These are phyloP conservation scores for Arachnopeziza araneosa DNA, from an alignment of 2,329 filamentous ascomycete genomes.

Conservation along the genomic window DNA sequence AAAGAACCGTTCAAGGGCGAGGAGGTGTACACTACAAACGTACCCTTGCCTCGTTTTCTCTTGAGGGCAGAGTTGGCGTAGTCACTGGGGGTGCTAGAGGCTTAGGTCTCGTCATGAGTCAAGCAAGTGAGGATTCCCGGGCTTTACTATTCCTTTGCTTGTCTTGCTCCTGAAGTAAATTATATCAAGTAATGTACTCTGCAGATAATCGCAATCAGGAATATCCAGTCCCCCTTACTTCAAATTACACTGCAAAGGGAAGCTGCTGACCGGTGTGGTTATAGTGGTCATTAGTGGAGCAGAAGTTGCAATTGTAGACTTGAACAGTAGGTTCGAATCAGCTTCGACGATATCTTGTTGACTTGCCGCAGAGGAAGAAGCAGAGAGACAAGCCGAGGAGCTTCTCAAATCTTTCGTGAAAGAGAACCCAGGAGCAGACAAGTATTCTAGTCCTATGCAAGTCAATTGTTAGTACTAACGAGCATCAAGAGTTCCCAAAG, in stretches of 20 bases:
- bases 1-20: slow-evolving; percentile 64
- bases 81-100: slow-evolving; percentile 89
- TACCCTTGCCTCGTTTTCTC: slow-evolving; percentile 77
- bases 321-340: slow-evolving; percentile 65
- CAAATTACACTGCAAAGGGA: too few relatives aligned
- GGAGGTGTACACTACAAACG: slow-evolving; percentile 78
- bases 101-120: slow-evolving; percentile 84
- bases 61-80: slow-evolving; percentile 75
- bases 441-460: slow-evolving; percentile 39
- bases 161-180: too few relatives aligned
- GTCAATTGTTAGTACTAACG: background rate
- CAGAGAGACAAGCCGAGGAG: slow-evolving; percentile 66
- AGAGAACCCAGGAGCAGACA: slow-evolving; percentile 72
- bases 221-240: too few relatives aligned
- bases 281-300: slow-evolving; percentile 74
- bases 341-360: slow-evolving; percentile 4
- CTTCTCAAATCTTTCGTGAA: slow-evolving; percentile 70
- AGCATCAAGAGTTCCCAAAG: slow-evolving; percentile 58
- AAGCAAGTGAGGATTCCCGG: slow-evolving; percentile 46
- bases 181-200: too few relatives aligned
- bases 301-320: slow-evolving; percentile 84
- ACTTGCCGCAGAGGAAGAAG: slow-evolving; percentile 64
- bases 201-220: too few relatives aligned
- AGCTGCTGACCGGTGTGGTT: too few relatives aligned
- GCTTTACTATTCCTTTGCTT: too few relatives aligned